Evolutionary conservation across 768 basidiomycete species (phyloP).

Genomic region (Chlorophyllum brunneum): DNA sequence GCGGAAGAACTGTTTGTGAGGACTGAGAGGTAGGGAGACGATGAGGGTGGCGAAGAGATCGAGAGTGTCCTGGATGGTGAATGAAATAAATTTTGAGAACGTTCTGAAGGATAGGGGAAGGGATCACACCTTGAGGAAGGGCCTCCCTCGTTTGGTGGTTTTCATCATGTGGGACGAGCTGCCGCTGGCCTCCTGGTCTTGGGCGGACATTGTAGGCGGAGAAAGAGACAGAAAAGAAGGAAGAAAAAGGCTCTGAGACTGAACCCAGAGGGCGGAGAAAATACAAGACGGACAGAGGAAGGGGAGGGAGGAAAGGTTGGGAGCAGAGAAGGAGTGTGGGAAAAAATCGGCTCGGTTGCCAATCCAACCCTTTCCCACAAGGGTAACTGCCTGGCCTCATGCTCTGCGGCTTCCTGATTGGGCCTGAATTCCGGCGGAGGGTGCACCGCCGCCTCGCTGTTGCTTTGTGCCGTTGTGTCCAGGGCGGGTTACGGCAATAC

Average conservation of each 20-base stretch:
- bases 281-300: conserved; percentile 22
- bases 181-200: conserved; percentile 46
- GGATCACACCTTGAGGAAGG: conserved; percentile 77
- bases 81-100: background rate
- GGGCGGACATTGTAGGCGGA: conserved; percentile 32
- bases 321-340: conserved; percentile 29
- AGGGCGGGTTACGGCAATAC: background rate
- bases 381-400: conserved; percentile 30
- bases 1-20: conserved; percentile 95
- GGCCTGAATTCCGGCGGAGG: conserved; percentile 17
- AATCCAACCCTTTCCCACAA: conserved; percentile 32
- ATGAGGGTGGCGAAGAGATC: conserved; percentile 97
- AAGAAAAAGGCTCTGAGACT: conserved; percentile 23
- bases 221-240: conserved; percentile 41
- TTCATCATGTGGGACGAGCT: conserved; percentile 96
- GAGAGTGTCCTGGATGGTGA: conserved; percentile 75
- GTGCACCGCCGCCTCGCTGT: conserved; percentile 3
- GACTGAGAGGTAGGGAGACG: conserved; percentile 84
- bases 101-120: conserved; percentile 12
- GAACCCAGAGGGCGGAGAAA: conserved; percentile 24
- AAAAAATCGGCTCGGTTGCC: conserved; percentile 25
- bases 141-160: conserved; percentile 93
- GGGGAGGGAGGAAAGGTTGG: conserved; percentile 24
- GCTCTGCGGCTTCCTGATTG: conserved; percentile 27
- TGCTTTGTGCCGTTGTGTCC: conserved; percentile 3